These are phyloP conservation scores for Aspergillus diversus DNA, from an alignment of 495 filamentous ascomycete genomes.

Conservation along the genomic window DNA sequence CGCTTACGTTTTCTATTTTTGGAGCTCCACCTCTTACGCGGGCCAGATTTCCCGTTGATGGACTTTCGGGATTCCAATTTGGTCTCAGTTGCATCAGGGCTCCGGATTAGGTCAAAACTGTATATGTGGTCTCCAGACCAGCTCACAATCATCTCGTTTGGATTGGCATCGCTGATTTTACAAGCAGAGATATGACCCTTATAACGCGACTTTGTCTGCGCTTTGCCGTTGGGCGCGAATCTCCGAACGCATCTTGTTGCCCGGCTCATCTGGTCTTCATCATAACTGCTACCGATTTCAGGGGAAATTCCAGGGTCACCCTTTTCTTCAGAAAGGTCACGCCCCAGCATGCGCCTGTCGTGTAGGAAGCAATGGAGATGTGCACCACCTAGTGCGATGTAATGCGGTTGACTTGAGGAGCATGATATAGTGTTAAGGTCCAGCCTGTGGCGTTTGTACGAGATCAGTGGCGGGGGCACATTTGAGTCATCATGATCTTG, in stretches of 20 bases:
- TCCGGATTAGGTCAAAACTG: constrained; percentile 70
- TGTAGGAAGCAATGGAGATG: constrained; percentile 78
- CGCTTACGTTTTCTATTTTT: constrained; percentile 62
- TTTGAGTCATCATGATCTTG: constrained; percentile 57
- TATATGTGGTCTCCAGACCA: constrained; percentile 80
- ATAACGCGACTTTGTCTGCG: constrained; percentile 53
- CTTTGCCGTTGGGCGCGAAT: constrained; percentile 66
- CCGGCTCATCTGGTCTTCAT: constrained; percentile 61
- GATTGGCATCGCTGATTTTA: constrained; percentile 78
- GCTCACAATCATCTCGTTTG: constrained; percentile 73
- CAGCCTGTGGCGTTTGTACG: constrained; percentile 66
- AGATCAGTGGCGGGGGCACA: constrained; percentile 71
- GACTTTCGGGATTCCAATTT: constrained; percentile 21
- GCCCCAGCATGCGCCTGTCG: constrained; percentile 73
- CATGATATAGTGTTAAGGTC: constrained; percentile 79
- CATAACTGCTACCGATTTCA: constrained; percentile 39
- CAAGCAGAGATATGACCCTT: constrained; percentile 76
- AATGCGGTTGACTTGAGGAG: constrained; percentile 72
- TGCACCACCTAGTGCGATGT: constrained; percentile 74
- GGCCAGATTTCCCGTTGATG: constrained; percentile 21
- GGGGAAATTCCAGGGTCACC: constrained; percentile 46
- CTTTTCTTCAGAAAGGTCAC: constrained; percentile 57
- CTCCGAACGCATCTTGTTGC: constrained; percentile 72
- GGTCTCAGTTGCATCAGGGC: constrained; percentile 57
- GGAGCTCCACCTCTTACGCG: constrained; percentile 38